Base-by-base conservation (phyloP, 371 early-diverging fungal species). In the Mortierella sp. region DNA sequence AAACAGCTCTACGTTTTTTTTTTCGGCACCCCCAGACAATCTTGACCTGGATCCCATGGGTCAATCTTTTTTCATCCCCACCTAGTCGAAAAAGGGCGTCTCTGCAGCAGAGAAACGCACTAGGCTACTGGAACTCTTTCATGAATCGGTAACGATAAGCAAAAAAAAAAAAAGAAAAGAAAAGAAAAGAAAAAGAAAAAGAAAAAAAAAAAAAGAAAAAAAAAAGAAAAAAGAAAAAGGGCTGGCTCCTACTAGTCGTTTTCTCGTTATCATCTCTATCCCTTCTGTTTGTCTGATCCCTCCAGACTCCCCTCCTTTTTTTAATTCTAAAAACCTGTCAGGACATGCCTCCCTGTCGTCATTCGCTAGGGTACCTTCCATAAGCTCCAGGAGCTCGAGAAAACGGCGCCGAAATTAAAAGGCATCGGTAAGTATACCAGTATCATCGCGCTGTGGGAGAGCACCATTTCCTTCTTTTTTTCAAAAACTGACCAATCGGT, bases 301-400 rank as follows among this genome's bases (percentile, higher is more conserved):
- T 2, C n/a, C 21, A 23, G 12, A 21, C 7, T 47, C 28, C 16
- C 19, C 7, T 30, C n/a, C 19, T 18, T n/a, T 48, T 44, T 25
- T 44, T 5, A 19, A 0, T 28, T 15, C 68, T 19, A 1, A 47
- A 81, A 59, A 70, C 64, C 16, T 77, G 83, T 14, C n/a, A 50
- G n/a, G 37, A 9, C 37, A 37, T 37, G 37, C 9, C 37, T 9
- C 9, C 37, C 37, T 37, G 37, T 37, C 37, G 37, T 37, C 9
- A 37, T 5, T 37, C 37, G 37, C 19, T 58, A 75, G 76, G 67
- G 71, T 14, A 75, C 76, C 37, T 90, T 94, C 55, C 95, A 84
- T 75, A 90, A 92, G 59, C 82, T 95, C 4, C 95, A 96, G 82
- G 99, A 99, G 61, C 75, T 99, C 16, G 99, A 99, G 80, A 96